Conservation (phyloP, 495 filamentous ascomycete species). For the Collariella sp. region DNA sequence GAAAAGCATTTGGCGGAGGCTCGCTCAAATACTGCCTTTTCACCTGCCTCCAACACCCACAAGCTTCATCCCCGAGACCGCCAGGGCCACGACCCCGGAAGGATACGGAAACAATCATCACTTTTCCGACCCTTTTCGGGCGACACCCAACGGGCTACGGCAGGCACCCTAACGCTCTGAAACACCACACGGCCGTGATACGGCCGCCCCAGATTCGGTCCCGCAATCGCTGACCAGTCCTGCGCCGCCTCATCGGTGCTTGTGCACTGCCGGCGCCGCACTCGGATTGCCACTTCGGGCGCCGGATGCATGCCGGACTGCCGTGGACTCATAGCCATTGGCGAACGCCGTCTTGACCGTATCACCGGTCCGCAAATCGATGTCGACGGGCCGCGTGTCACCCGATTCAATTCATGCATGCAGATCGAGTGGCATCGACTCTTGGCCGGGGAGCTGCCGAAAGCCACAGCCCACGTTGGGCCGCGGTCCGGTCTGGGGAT, state of each 20-base stretch:
- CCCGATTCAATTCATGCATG: slow-evolving; percentile 11
- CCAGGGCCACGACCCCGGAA: background rate
- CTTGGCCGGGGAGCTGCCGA: slow-evolving; percentile 7
- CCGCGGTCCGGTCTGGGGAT: too few species aligned
- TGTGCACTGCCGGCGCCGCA: background rate
- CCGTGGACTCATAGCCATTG: background rate
- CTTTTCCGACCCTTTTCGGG: background rate
- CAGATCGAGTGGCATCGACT: slow-evolving; percentile 11
- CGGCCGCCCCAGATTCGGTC: background rate
- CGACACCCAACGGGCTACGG: background rate
- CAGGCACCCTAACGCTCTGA: slow-evolving; percentile 7
- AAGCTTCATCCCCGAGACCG: background rate
- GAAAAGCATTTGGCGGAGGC: background rate
- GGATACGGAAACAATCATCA: background rate
- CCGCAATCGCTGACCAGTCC: background rate
- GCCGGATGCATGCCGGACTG: too few species aligned
- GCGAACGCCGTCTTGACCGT: background rate
- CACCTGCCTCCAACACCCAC: background rate
- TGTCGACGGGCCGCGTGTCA: slow-evolving; percentile 19
- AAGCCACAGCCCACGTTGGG: background rate
- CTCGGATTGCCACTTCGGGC: background rate
- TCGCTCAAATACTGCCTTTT: too few species aligned
- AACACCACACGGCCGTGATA: slow-evolving; percentile 7
- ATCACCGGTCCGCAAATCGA: background rate
- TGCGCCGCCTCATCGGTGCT: background rate